Percentiles rank a stretch among this genome's conserved stretches.
phyloP scores from a whole-genome alignment of 2,329 filamentous ascomycete genomes.

The Xylariaceae sp. region DNA sequence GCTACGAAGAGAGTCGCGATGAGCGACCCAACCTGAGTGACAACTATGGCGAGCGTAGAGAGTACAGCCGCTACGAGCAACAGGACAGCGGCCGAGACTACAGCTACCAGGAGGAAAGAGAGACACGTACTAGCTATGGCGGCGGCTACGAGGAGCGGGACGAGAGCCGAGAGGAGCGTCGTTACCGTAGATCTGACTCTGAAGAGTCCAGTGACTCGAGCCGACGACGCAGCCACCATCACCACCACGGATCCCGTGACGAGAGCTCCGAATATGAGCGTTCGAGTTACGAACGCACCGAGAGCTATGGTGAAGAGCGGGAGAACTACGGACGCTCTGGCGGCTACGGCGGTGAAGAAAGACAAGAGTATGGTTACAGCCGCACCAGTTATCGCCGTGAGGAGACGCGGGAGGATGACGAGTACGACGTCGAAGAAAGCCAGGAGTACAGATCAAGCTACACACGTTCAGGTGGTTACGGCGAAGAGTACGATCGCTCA shows the following conservation, averaged over 20 bases:
- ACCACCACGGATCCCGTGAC: constrained; percentile 20
- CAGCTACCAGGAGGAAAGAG: constrained; percentile 39
- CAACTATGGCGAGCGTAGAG: constrained; percentile 15
- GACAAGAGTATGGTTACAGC: constrained; percentile 13
- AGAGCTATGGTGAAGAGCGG: constrained; percentile 11
- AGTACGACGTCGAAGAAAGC: constrained; percentile 2
- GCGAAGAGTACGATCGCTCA: not conserved
- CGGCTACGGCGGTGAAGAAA: constrained; percentile 17
- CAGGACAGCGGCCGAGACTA: constrained; percentile 53
- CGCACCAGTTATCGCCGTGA: constrained; percentile 11
- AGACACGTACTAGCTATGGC: constrained; percentile 12
- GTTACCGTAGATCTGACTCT: constrained; percentile 26
- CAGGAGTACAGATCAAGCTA: constrained; percentile 13
- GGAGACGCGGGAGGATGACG: constrained; percentile 18
- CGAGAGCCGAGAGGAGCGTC: constrained; percentile 49
- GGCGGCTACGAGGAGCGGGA: constrained; percentile 42
- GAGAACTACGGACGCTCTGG: constrained; percentile 14
- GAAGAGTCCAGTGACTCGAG: constrained; percentile 25
- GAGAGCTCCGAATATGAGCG: constrained; percentile 21
- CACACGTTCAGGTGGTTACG: constrained; percentile 9
- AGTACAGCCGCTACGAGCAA: constrained; percentile 54
- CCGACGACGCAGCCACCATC: constrained; percentile 26
- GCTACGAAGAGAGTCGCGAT: constrained; percentile 36
- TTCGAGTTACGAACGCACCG: constrained; percentile 18
- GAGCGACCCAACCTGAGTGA: constrained; percentile 11